Evolutionary conservation across 164 flowering plant species (phyloP).

Genomic region (Taxillus chinensis): DNA sequence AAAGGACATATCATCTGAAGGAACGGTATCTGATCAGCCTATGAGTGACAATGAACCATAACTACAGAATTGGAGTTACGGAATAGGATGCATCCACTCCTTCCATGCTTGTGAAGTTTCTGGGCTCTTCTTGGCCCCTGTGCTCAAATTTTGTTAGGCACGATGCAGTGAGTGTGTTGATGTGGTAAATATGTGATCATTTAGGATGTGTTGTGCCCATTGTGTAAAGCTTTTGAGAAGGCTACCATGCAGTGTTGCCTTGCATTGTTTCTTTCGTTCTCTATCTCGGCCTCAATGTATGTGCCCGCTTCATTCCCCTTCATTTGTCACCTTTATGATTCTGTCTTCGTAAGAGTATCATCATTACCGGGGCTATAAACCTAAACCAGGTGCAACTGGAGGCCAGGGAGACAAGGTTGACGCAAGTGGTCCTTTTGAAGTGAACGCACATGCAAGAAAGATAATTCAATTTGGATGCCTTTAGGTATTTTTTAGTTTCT

Average conservation of each 20-base stretch:
- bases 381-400: not conserved
- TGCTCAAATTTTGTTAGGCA: slow-evolving; percentile 51
- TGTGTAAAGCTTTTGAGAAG: slow-evolving; percentile 37
- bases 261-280: not conserved
- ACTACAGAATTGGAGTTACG: not conserved
- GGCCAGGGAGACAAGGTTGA: not conserved
- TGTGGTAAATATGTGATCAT: slow-evolving; percentile 20
- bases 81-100: slow-evolving; percentile 5
- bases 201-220: slow-evolving; percentile 14
- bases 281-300: not conserved
- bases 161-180: slow-evolving; percentile 22
- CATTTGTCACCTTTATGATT: not conserved
- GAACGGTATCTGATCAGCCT: slow-evolving; percentile 51
- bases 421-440: not conserved
- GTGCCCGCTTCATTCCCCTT: not conserved
- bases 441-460: not conserved
- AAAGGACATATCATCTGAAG: slow-evolving; percentile 51
- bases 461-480: no score
- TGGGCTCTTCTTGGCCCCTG: slow-evolving; percentile 8
- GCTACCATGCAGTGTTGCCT: slow-evolving; percentile 19
- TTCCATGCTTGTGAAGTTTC: slow-evolving; percentile 10
- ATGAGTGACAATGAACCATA: slow-evolving; percentile 23
- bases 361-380: not conserved
- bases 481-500: not conserved
- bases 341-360: no score